Evolutionary conservation across 805 yeast species (phyloP).

Genomic region (Ogataea naganishii): DNA sequence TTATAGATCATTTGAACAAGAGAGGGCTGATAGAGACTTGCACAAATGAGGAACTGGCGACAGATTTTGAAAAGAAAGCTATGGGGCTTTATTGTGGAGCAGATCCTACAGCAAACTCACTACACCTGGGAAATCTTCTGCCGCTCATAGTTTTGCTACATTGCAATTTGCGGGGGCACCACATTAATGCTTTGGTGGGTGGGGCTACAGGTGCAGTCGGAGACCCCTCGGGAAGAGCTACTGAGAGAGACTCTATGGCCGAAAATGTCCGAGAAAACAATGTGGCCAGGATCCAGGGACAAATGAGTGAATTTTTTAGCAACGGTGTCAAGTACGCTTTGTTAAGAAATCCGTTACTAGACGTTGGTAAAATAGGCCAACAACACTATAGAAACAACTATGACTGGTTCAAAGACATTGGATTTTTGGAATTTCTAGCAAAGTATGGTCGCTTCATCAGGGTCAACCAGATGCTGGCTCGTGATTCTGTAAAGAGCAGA

Average conservation of each 20-base stretch:
- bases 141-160: constrained; percentile 84
- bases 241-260: constrained; percentile 63
- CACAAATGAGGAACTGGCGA: constrained; percentile 25
- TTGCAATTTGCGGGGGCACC: constrained; percentile 78
- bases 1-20: constrained; percentile 30
- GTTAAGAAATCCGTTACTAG: constrained; percentile 28
- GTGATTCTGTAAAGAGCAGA: constrained; percentile 81
- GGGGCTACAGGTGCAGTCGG: constrained; percentile 97
- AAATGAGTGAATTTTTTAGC: constrained; percentile 51
- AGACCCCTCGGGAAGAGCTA: constrained; percentile 87
- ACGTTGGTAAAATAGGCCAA: constrained; percentile 7
- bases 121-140: constrained; percentile 84
- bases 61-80: constrained; percentile 20
- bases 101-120: constrained; percentile 86
- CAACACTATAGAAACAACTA: constrained; percentile 46
- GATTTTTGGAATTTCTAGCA: constrained; percentile 71
- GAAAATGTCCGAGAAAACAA: constrained; percentile 44
- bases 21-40: constrained; percentile 39
- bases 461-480: constrained; percentile 75
- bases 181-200: constrained; percentile 76
- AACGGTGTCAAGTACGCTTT: constrained; percentile 58
- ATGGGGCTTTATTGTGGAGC: constrained; percentile 85
- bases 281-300: constrained; percentile 48
- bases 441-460: constrained; percentile 71
- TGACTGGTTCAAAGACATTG: constrained; percentile 79